Conservation (phyloP, 1,284 basidiomycete species). For the Irpex sp. region DNA sequence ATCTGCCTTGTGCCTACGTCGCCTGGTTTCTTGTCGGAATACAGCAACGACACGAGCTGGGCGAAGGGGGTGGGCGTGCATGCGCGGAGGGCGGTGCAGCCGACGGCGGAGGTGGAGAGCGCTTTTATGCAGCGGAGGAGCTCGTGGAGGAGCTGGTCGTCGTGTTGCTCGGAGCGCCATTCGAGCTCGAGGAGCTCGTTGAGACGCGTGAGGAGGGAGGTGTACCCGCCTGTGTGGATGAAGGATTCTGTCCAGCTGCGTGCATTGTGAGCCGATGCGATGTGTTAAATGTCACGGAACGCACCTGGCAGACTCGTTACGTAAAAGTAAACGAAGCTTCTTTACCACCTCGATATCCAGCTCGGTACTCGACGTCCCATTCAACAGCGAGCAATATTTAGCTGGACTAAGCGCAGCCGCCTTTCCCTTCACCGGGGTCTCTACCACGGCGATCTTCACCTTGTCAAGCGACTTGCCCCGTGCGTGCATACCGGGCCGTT, state of each 20-base stretch:
- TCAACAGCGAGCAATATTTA: conserved; percentile 61
- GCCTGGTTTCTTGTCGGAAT: conserved; percentile 96
- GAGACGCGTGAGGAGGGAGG: conserved; percentile 78
- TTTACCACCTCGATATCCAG: conserved; percentile 76
- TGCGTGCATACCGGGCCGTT: conserved; percentile 12
- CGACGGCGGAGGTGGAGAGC: conserved; percentile 84
- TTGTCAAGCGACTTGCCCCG: conserved; percentile 23
- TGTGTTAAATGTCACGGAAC: conserved; percentile 13
- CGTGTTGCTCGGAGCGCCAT: conserved; percentile 98
- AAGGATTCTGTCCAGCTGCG: conserved; percentile 91
- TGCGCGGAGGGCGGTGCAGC: conserved; percentile 77
- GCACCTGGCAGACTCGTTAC: conserved; percentile 84
- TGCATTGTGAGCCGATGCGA: neutral
- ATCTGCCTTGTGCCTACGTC: conserved; percentile 88
- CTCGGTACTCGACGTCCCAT: conserved; percentile 59
- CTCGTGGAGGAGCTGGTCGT: conserved; percentile 92
- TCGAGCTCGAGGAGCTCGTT: conserved; percentile 93
- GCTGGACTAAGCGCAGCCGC: conserved; percentile 37
- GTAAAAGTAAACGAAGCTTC: conserved; percentile 72
- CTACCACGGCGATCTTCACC: conserved; percentile 29
- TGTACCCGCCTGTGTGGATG: conserved; percentile 81
- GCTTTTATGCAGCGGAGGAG: conserved; percentile 93
- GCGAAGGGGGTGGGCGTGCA: conserved; percentile 85
- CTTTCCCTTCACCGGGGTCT: conserved; percentile 33
- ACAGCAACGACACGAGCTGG: conserved; percentile 81